Evolutionary conservation across 352 stramenopile genomes (phyloP), one percentile per base, ranked within the genome.

Genomic region (Heterotrichella gracilis): DNA sequence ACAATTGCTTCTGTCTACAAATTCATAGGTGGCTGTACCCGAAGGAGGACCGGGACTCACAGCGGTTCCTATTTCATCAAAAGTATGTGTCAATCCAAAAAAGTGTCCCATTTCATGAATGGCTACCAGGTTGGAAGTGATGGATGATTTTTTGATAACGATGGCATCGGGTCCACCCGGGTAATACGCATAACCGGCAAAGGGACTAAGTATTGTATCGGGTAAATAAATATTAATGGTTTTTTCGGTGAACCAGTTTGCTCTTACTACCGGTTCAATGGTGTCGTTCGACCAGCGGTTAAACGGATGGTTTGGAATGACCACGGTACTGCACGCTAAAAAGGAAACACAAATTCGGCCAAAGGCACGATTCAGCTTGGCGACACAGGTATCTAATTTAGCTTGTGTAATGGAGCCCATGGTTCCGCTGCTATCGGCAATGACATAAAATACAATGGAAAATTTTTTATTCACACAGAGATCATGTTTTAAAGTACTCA

Each of bases 51-150:
- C n/a, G n/a, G n/a, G n/a, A n/a, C n/a, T n/a, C 32, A 53, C 32
- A 53, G 9, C n/a, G 32, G 32, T 53, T 9, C 32, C 32, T 53
- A n/a, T 53, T 53, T 53, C 32, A 17, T 9, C 32, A 9, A 9
- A 53, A n/a, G 32, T 53, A 53, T 53, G 32, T n/a, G 32, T 9
- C 32, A 53, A n/a, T n/a, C 32, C 32, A 53, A 53, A 53, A 53
- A 17, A 53, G n/a, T 53, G 32, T 53, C 32, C 32, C 32, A 53
- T 53, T 53, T 53, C 32, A 53, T 53, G 32, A 53, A 53, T 53
- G 32, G 32, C 9, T 53, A 53, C 32, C n/a, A n/a, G n/a, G 9
- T n/a, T n/a, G 9, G 32, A 53, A n/a, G 32, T n/a, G n/a, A n/a
- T n/a, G 32, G 9, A 17, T 9, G 9, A 9, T 53, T 53, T 53